Percentiles rank a stretch among this genome's conserved stretches.
Conservation (phyloP, 2,329 filamentous ascomycete genomes). For the Tolypocladium paradoxum region DNA sequence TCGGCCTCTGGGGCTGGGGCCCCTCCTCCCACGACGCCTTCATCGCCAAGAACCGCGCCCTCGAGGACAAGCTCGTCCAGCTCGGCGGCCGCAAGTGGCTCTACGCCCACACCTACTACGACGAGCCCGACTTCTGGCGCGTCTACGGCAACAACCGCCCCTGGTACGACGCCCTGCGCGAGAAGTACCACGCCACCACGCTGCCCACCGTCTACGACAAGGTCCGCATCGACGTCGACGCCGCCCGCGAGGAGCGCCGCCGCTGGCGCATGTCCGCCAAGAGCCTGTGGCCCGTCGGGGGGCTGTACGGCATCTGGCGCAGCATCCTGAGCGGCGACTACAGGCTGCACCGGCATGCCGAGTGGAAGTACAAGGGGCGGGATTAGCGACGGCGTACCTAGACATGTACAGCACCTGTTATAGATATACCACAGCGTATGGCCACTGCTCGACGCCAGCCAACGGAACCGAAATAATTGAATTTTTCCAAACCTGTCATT, state of each 20-base stretch:
- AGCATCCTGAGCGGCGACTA: conserved; percentile 48
- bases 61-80: conserved; percentile 58
- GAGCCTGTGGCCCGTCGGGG: conserved; percentile 43
- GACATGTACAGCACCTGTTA: not conserved
- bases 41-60: conserved; percentile 54
- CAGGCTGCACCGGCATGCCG: conserved; percentile 37
- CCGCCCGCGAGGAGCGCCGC: conserved; percentile 27
- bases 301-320: conserved; percentile 48
- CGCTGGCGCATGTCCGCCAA: conserved; percentile 31
- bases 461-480: no score
- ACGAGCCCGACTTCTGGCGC: conserved; percentile 58
- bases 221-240: conserved; percentile 44
- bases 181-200: conserved; percentile 49
- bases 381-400: not conserved
- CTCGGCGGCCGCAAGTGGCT: conserved; percentile 78
- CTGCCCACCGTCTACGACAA: conserved; percentile 64
- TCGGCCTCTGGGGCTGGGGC: conserved; percentile 74
- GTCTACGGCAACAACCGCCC: conserved; percentile 44
- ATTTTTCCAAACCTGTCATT: no score
- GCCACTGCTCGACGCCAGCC: not conserved
- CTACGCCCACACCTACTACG: conserved; percentile 78
- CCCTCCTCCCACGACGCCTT: conserved; percentile 47
- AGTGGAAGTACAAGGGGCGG: conserved; percentile 40
- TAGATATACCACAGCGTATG: not conserved
- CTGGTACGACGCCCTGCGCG: conserved; percentile 52